phyloP scores from a whole-genome alignment of 2,329 filamentous ascomycete genomes.

The Alternaria arborescens region DNA sequence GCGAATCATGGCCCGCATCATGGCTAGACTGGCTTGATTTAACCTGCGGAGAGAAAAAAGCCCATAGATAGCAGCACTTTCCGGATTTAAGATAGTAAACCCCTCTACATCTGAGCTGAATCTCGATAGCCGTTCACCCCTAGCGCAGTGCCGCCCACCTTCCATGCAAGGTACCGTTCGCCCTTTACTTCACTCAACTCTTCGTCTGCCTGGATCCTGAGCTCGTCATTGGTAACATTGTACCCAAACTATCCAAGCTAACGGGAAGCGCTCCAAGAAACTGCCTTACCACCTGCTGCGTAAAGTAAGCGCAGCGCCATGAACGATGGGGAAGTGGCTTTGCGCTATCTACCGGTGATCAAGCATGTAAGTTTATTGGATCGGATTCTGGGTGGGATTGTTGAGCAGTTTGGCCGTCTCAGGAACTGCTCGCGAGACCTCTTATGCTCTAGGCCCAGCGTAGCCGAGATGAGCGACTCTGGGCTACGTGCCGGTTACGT shows the following conservation, averaged over 20 bases:
- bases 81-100: constrained; percentile 13
- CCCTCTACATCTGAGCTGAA: constrained; percentile 14
- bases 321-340: not conserved
- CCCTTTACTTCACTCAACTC: not conserved
- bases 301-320: not conserved
- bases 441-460: constrained; percentile 1
- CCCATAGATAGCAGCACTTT: constrained; percentile 18
- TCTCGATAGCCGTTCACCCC: constrained; percentile 21
- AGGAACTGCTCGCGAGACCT: not conserved
- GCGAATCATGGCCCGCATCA: constrained; percentile 15
- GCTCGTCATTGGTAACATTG: not conserved
- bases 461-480: constrained; percentile 23
- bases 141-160: constrained; percentile 19
- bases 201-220: not conserved
- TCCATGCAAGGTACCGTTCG: constrained; percentile 37
- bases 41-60: constrained; percentile 10
- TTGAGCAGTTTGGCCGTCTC: constrained; percentile 10
- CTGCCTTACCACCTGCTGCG: not conserved
- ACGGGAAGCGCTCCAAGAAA: not conserved
- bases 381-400: not conserved
- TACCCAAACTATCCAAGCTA: not conserved
- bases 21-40: not conserved
- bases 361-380: not conserved
- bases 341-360: not conserved
- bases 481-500: constrained; percentile 13